Evolutionary conservation across 345 rosid genomes (phyloP).

Genomic region (Pugionium dolabratum): DNA sequence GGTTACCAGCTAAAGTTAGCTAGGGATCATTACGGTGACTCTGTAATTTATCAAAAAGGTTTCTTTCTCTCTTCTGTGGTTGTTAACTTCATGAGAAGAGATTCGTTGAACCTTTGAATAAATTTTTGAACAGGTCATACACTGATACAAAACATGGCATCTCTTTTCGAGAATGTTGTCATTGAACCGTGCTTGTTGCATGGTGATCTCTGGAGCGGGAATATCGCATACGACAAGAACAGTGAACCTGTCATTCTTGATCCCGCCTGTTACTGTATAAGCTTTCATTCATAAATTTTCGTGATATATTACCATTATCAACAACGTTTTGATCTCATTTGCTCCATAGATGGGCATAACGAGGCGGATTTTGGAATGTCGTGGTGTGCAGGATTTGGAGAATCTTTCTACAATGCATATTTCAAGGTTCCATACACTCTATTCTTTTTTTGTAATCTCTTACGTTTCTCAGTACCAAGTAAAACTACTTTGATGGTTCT

Average conservation of each 20-base stretch:
- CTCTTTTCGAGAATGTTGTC: constrained; percentile 64
- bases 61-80: constrained; percentile 13
- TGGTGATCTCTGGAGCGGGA: constrained; percentile 99
- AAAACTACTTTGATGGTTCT: background rate
- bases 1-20: constrained; percentile 86
- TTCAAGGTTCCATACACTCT: constrained; percentile 58
- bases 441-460: background rate
- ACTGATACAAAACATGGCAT: constrained; percentile 68
- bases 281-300: constrained; percentile 3
- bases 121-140: constrained; percentile 55
- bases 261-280: constrained; percentile 92
- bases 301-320: background rate
- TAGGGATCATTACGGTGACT: constrained; percentile 67
- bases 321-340: background rate
- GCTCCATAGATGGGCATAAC: constrained; percentile 69
- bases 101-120: background rate
- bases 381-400: constrained; percentile 93
- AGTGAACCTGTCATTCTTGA: constrained; percentile 90
- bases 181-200: constrained; percentile 88
- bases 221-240: constrained; percentile 71
- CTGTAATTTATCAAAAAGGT: constrained; percentile 80
- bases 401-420: constrained; percentile 73
- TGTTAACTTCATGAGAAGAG: background rate
- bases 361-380: constrained; percentile 99
- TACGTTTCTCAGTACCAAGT: background rate